phyloP scores from a whole-genome alignment of 106 monocot species.

The Apostasia shenzhenica region DNA sequence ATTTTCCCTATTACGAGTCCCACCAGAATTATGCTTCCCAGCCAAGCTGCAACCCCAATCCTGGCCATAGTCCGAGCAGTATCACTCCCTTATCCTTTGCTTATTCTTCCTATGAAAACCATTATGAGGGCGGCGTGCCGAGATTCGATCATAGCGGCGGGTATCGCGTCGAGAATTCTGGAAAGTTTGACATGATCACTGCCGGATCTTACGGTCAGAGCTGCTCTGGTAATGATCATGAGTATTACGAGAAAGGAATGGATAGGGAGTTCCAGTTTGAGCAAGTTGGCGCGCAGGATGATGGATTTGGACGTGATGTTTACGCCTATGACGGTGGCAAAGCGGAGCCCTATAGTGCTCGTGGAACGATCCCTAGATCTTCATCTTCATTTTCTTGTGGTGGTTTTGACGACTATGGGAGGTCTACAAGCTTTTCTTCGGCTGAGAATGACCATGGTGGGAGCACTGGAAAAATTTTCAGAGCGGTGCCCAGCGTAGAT shows the following conservation, averaged over 20 bases:
- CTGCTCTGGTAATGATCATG: slow-evolving; percentile 11
- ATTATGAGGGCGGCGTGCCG: slow-evolving; percentile 11
- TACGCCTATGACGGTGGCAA: slow-evolving; percentile 74
- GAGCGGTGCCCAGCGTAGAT: slow-evolving; percentile 51
- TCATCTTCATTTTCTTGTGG: slow-evolving; percentile 12
- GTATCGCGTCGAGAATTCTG: slow-evolving; percentile 8
- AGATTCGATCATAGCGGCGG: slow-evolving; percentile 10
- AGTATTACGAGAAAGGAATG: slow-evolving; percentile 17
- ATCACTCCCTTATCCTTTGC: background rate
- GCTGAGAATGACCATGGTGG: slow-evolving; percentile 11
- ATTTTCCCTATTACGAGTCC: slow-evolving; percentile 20
- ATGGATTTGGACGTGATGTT: slow-evolving; percentile 49
- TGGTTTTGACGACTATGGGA: slow-evolving; percentile 29
- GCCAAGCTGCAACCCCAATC: slow-evolving; percentile 6
- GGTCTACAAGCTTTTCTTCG: slow-evolving; percentile 8
- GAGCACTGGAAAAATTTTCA: slow-evolving; percentile 30
- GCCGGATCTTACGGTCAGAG: background rate
- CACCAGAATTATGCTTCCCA: slow-evolving; percentile 3
- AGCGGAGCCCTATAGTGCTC: slow-evolving; percentile 49
- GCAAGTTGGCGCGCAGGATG: slow-evolving; percentile 11
- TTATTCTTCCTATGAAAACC: slow-evolving; percentile 30
- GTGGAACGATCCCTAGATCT: slow-evolving; percentile 33
- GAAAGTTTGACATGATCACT: slow-evolving; percentile 12
- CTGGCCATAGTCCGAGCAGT: background rate
- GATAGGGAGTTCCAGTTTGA: background rate